Conservation (phyloP, 2,329 filamentous ascomycete genomes). For the Hawksworthiomyces lignivorus region DNA sequence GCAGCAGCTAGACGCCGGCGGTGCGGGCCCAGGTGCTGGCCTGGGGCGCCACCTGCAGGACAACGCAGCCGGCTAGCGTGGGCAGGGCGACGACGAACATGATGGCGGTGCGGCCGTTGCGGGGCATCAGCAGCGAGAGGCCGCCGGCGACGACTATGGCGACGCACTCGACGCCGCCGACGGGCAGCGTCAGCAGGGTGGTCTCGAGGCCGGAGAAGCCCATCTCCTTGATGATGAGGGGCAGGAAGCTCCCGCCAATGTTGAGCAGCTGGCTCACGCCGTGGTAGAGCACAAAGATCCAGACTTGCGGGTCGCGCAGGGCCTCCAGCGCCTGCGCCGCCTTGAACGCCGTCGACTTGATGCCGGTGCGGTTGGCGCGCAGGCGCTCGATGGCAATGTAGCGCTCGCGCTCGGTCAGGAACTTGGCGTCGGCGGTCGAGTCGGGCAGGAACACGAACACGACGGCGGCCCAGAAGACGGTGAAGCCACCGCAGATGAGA, state of each 20-base stretch:
- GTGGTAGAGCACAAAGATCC: slow-evolving; percentile 15
- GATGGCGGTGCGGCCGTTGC: no score
- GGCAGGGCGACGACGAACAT: no score
- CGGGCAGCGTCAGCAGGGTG: no score
- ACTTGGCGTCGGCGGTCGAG: no score
- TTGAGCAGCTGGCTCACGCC: slow-evolving; percentile 11
- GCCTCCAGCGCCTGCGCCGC: slow-evolving; percentile 38
- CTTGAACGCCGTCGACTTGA: slow-evolving; percentile 37
- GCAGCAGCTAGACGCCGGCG: no score
- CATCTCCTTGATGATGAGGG: slow-evolving; percentile 14
- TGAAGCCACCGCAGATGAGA: slow-evolving; percentile 23
- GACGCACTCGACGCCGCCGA: no score
- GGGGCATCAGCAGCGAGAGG: no score
- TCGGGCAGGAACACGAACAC: slow-evolving; percentile 25
- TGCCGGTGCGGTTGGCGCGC: not conserved
- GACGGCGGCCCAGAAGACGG: slow-evolving; percentile 19
- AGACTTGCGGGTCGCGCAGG: slow-evolving; percentile 33
- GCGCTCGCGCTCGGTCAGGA: slow-evolving; percentile 30
- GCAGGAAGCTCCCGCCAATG: slow-evolving; percentile 14
- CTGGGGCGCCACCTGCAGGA: no score
- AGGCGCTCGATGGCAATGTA: slow-evolving; percentile 19
- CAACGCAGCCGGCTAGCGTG: no score
- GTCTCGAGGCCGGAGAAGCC: no score
- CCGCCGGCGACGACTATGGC: no score
- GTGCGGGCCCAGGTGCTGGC: no score